phyloP scores from a whole-genome alignment of 2,329 filamentous ascomycete species.

The Aureobasidium namibiae region DNA sequence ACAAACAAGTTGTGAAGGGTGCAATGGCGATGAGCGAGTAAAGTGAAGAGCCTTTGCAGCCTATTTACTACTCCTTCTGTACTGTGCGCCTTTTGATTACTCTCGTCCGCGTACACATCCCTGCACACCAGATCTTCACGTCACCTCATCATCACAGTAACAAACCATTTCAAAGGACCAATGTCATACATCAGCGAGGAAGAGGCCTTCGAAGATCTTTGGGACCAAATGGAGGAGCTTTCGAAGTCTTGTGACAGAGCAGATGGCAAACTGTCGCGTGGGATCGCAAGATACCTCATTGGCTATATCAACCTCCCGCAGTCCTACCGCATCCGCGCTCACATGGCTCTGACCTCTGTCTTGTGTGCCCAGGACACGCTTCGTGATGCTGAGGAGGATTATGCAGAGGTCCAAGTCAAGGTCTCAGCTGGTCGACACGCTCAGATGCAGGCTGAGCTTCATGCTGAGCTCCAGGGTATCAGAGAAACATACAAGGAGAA shows the following conservation, averaged over 20 bases:
- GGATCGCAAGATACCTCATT: background rate
- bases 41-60: background rate
- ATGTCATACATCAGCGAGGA: background rate
- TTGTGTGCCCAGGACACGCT: background rate
- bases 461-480: background rate
- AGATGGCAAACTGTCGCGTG: background rate
- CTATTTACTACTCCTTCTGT: background rate
- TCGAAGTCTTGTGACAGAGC: background rate
- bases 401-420: constrained; percentile 21
- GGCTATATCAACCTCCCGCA: background rate
- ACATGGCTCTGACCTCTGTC: background rate
- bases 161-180: background rate
- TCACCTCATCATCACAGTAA: background rate
- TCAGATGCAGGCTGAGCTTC: background rate
- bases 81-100: background rate
- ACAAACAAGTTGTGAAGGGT: background rate
- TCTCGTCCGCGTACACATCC: background rate
- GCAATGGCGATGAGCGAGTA: background rate
- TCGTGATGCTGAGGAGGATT: background rate
- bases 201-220: background rate
- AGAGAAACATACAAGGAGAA: background rate
- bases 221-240: background rate
- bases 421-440: background rate
- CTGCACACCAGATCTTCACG: background rate
- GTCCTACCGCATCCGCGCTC: background rate